These are phyloP conservation scores for Penicillium nucicola DNA, from an alignment of 495 filamentous ascomycete species.

Conservation along the genomic window DNA sequence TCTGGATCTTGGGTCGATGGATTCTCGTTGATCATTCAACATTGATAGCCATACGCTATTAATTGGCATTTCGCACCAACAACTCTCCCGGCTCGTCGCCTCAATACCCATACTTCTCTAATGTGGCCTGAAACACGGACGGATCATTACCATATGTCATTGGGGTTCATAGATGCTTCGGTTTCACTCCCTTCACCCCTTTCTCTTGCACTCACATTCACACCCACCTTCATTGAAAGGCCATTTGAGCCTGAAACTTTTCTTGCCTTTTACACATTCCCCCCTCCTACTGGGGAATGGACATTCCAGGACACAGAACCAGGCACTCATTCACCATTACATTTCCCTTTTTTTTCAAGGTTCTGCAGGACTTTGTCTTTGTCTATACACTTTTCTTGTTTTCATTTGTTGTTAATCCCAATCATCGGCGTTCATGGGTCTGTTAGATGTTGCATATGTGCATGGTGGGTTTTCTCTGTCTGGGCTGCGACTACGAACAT, in stretches of 20 bases:
- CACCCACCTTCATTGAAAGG: background rate
- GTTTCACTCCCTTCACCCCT: background rate
- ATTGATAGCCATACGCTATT: slow-evolving; percentile 31
- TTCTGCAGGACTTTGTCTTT: slow-evolving; percentile 10
- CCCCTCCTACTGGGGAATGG: background rate
- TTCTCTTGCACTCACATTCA: too few relatives aligned
- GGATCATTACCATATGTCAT: background rate
- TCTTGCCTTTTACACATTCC: slow-evolving; percentile 5
- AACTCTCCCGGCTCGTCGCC: background rate
- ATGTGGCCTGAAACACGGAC: background rate
- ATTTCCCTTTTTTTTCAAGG: slow-evolving; percentile 8
- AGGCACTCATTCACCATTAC: slow-evolving; percentile 9
- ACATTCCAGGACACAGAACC: slow-evolving; percentile 3
- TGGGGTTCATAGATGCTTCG: background rate
- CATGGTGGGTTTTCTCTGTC: slow-evolving; percentile 10
- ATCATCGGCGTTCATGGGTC: slow-evolving; percentile 12
- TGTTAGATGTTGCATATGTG: slow-evolving; percentile 12
- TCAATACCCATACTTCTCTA: background rate
- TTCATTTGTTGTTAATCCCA: background rate
- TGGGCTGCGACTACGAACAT: background rate
- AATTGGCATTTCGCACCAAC: background rate
- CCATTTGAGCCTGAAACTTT: background rate
- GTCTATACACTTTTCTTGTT: slow-evolving; percentile 15
- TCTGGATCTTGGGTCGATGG: slow-evolving; percentile 83
- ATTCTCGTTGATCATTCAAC: slow-evolving; percentile 81